Percentiles rank a stretch among this genome's conserved stretches.
These are phyloP conservation scores for Silene noctiflora DNA, from an alignment of 179 eudicot genomes.

Conservation along the genomic window DNA sequence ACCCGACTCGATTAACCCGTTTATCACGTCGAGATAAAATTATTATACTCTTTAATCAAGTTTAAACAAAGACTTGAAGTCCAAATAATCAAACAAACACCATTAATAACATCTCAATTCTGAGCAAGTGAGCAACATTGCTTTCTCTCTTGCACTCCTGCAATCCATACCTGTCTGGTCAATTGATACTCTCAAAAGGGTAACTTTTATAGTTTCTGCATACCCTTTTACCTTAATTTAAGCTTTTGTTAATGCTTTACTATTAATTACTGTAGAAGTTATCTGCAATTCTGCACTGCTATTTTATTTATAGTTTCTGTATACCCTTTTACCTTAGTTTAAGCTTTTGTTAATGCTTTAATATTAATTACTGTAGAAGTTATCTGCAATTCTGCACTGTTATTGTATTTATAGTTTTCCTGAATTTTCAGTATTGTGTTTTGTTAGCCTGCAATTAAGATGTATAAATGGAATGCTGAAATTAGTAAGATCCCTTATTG, in stretches of 20 bases:
- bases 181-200: slow-evolving; percentile 14
- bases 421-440: slow-evolving; percentile 1
- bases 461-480: neutral
- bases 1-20: too few species aligned
- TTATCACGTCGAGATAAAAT: too few species aligned
- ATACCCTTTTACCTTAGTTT: neutral
- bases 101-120: neutral
- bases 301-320: neutral
- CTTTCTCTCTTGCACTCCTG: neutral
- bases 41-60: too few species aligned
- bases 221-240: neutral
- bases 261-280: too few species aligned
- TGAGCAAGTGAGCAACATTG: neutral
- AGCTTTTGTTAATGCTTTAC: neutral
- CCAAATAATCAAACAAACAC: slow-evolving; percentile 12
- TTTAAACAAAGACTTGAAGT: neutral
- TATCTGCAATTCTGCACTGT: slow-evolving; percentile 18
- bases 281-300: slow-evolving; percentile 11
- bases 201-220: neutral
- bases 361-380: too few species aligned
- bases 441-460: neutral
- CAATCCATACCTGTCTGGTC: too few species aligned
- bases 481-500: slow-evolving; percentile 3
- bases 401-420: neutral
- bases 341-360: neutral